Conservation (phyloP, 192 early-diverging fungal genomes). For the Gigaspora rosea region DNA sequence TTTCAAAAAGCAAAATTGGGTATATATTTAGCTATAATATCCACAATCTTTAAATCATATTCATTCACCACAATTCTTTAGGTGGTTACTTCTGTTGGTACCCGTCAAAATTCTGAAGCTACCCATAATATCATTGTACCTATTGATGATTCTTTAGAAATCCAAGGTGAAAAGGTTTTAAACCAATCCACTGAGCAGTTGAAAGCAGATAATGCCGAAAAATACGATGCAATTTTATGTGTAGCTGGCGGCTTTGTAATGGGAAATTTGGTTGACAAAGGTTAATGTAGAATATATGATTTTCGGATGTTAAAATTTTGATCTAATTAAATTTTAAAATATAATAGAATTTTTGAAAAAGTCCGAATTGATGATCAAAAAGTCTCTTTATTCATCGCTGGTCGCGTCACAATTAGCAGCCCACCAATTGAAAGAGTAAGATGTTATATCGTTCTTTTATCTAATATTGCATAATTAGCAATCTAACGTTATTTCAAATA, state of each 20-base stretch:
- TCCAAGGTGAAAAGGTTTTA: conserved; percentile 62
- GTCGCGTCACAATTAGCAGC: conserved; percentile 84
- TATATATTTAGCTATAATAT: background rate
- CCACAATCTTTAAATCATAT: background rate
- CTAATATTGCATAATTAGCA: background rate
- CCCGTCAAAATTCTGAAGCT: conserved; percentile 71
- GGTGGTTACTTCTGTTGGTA: conserved; percentile 80
- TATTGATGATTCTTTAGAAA: conserved; percentile 47
- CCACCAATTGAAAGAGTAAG: conserved; percentile 67
- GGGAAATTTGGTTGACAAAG: conserved; percentile 73
- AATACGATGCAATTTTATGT: conserved; percentile 83
- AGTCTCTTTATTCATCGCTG: conserved; percentile 80
- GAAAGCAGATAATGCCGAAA: conserved; percentile 35
- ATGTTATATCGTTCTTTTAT: background rate
- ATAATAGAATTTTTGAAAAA: conserved; percentile 63
- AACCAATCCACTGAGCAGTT: conserved; percentile 42
- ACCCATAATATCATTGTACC: conserved; percentile 68
- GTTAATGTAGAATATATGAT: conserved; percentile 34
- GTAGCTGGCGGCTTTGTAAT: conserved; percentile 97
- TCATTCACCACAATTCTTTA: conserved; percentile 27
- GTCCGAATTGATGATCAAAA: conserved; percentile 76
- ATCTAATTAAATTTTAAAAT: background rate
- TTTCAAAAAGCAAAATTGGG: conserved; percentile 74
- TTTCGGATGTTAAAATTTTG: background rate
- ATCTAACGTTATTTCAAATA: conserved; percentile 18